Percentiles rank a stretch among this genome's conserved stretches.
Conservation (phyloP, 2,329 filamentous ascomycete genomes). For the Rutstroemia sp. region DNA sequence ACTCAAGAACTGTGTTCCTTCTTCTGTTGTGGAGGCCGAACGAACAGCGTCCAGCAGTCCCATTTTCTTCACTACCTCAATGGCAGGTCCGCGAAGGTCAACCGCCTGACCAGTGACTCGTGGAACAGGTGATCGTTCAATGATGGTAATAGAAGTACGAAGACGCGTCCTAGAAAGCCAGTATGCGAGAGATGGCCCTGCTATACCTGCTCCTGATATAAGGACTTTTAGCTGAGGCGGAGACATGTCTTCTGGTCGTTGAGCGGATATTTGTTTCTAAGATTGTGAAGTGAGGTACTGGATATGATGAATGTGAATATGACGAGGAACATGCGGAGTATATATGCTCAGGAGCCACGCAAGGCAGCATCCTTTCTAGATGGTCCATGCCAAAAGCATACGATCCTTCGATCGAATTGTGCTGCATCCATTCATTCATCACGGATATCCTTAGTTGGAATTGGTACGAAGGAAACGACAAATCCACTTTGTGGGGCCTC, state of each 20-base stretch:
- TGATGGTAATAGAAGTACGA: constrained; percentile 32
- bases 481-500: too few relatives aligned
- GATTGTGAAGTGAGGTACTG: too few relatives aligned
- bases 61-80: constrained; percentile 34
- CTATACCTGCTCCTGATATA: constrained; percentile 31
- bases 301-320: too few relatives aligned
- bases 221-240: constrained; percentile 20
- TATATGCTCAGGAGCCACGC: too few relatives aligned
- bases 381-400: too few relatives aligned
- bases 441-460: too few relatives aligned
- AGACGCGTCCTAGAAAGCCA: constrained; percentile 35
- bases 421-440: too few relatives aligned
- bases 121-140: constrained; percentile 36
- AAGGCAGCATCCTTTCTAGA: too few relatives aligned
- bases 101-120: constrained; percentile 44
- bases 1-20: constrained; percentile 37
- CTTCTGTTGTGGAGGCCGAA: constrained; percentile 33
- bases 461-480: too few relatives aligned
- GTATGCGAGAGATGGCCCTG: constrained; percentile 39
- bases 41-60: constrained; percentile 34
- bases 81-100: constrained; percentile 40
- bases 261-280: too few relatives aligned
- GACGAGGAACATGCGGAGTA: too few relatives aligned
- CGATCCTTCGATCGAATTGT: too few relatives aligned
- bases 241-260: neutral